Percentiles rank a stretch among this genome's conserved stretches.
phyloP scores from a whole-genome alignment of 805 yeast species.

The Grigorovia jiainica region DNA sequence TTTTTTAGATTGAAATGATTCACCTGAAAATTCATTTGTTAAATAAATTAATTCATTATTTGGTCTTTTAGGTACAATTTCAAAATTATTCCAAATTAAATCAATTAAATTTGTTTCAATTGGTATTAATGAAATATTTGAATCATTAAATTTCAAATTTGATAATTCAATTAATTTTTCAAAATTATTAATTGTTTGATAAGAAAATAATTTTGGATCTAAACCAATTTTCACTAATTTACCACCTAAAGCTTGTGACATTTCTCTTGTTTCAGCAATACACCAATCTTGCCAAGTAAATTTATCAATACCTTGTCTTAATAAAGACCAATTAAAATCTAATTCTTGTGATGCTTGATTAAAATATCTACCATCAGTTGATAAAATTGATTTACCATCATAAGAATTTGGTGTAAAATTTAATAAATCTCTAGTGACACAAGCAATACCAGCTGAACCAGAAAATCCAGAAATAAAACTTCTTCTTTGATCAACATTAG shows the following conservation, averaged over 20 bases:
- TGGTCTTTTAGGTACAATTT: slow-evolving; percentile 51
- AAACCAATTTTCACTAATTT: slow-evolving; percentile 55
- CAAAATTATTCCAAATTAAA: slow-evolving; percentile 59
- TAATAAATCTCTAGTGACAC: slow-evolving; percentile 49
- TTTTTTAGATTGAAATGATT: slow-evolving; percentile 48
- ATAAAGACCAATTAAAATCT: slow-evolving; percentile 66
- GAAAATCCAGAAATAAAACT: slow-evolving; percentile 80
- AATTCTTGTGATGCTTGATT: slow-evolving; percentile 81
- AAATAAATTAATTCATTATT: slow-evolving; percentile 42
- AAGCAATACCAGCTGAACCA: slow-evolving; percentile 89
- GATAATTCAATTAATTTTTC: slow-evolving; percentile 18
- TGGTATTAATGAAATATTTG: slow-evolving; percentile 38
- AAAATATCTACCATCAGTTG: slow-evolving; percentile 94
- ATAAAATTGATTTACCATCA: slow-evolving; percentile 62
- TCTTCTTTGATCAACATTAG: slow-evolving; percentile 72
- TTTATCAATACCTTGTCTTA: slow-evolving; percentile 73
- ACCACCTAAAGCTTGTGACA: slow-evolving; percentile 32
- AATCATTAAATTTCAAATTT: slow-evolving; percentile 12
- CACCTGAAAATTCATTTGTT: slow-evolving; percentile 54
- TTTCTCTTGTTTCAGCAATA: slow-evolving; percentile 42
- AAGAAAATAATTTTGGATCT: slow-evolving; percentile 68
- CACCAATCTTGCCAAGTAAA: slow-evolving; percentile 79
- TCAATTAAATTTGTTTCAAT: slow-evolving; percentile 64
- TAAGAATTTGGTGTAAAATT: slow-evolving; percentile 33
- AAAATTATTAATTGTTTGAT: slow-evolving; percentile 28